Conservation (phyloP, 2,329 filamentous ascomycete species). For the Capronia coronata region DNA sequence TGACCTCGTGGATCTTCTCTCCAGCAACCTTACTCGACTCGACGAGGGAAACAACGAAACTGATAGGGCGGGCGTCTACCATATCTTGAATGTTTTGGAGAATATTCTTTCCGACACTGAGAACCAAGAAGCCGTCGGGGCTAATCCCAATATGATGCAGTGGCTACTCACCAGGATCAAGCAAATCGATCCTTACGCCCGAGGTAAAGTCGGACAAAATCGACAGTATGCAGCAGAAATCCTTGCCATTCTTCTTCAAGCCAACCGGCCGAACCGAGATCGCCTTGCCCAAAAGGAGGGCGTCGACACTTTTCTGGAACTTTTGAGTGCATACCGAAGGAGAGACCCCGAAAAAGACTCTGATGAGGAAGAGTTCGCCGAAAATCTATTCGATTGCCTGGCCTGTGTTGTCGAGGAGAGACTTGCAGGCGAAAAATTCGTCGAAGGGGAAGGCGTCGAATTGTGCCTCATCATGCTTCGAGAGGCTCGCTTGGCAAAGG, state of each 20-base stretch:
- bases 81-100: constrained; percentile 75
- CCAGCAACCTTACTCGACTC: constrained; percentile 71
- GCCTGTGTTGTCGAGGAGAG: constrained; percentile 72
- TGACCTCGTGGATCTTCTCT: constrained; percentile 66
- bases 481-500: constrained; percentile 77
- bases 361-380: constrained; percentile 89
- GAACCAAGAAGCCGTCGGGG: constrained; percentile 61
- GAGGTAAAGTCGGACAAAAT: constrained; percentile 66
- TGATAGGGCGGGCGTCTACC: constrained; percentile 80
- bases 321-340: constrained; percentile 77
- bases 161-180: constrained; percentile 75
- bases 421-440: constrained; percentile 69
- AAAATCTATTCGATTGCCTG: constrained; percentile 84
- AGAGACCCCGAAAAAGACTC: constrained; percentile 77
- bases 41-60: constrained; percentile 61
- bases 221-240: constrained; percentile 93
- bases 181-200: constrained; percentile 51
- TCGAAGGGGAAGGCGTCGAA: constrained; percentile 88
- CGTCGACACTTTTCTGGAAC: constrained; percentile 71
- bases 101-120: constrained; percentile 68
- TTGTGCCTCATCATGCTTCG: constrained; percentile 86
- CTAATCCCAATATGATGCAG: constrained; percentile 59
- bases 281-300: constrained; percentile 52
- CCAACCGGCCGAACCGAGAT: constrained; percentile 18
- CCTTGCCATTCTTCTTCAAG: constrained; percentile 76